phyloP scores from a whole-genome alignment of 2,329 filamentous ascomycete genomes.

The Xylariaceae sp. region DNA sequence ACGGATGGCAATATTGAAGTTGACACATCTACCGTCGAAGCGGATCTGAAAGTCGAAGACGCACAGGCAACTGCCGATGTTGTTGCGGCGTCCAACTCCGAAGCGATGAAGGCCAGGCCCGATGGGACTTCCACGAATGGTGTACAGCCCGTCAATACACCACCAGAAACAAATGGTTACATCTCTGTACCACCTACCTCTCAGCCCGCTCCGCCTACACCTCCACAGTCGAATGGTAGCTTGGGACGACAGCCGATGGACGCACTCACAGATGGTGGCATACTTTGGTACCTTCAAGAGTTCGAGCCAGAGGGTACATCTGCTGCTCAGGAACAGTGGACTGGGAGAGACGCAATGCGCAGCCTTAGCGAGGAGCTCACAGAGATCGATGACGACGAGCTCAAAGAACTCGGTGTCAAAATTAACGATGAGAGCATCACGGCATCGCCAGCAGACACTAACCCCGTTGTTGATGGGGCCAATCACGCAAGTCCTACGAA shows the following conservation, averaged over 20 bases:
- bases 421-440: slow-evolving; percentile 57
- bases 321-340: slow-evolving; percentile 76
- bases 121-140: slow-evolving; percentile 40
- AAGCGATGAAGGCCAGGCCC: slow-evolving; percentile 35
- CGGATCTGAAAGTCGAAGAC: slow-evolving; percentile 39
- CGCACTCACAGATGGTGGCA: slow-evolving; percentile 72
- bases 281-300: slow-evolving; percentile 85
- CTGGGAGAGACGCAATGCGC: slow-evolving; percentile 70
- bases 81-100: slow-evolving; percentile 14
- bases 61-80: slow-evolving; percentile 32
- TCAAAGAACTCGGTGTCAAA: slow-evolving; percentile 71
- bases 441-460: slow-evolving; percentile 44
- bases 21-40: slow-evolving; percentile 50
- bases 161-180: slow-evolving; percentile 58
- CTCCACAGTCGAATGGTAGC: slow-evolving; percentile 69
- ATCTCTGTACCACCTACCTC: slow-evolving; percentile 42
- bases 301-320: slow-evolving; percentile 84
- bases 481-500: slow-evolving; percentile 35
- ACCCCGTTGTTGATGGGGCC: slow-evolving; percentile 31
- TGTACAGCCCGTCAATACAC: slow-evolving; percentile 48
- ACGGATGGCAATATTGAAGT: slow-evolving; percentile 54
- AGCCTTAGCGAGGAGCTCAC: slow-evolving; percentile 85
- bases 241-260: slow-evolving; percentile 57
- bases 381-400: slow-evolving; percentile 89
- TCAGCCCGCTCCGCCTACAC: slow-evolving; percentile 64